These are phyloP conservation scores for Adiantum capillusveneris DNA, from an alignment of 75 land plant species.

Conservation along the genomic window DNA sequence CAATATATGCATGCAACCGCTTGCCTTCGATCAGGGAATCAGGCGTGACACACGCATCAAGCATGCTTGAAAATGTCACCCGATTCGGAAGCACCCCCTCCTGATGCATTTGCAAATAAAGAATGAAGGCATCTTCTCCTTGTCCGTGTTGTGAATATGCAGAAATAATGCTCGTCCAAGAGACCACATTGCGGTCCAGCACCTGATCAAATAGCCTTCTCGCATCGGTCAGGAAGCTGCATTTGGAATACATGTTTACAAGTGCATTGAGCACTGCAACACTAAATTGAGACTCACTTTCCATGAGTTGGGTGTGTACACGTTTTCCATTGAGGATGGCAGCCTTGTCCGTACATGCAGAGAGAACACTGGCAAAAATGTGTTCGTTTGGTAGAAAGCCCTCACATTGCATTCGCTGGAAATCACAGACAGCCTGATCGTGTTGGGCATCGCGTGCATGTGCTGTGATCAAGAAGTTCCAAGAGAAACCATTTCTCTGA, in stretches of 20 bases:
- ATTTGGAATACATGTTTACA: conserved; percentile 13
- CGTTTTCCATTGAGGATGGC: conserved; percentile 6
- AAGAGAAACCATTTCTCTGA: conserved; percentile 14
- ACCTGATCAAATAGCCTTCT: conserved; percentile 12
- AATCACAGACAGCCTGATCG: conserved; percentile 15
- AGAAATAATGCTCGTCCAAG: conserved; percentile 24
- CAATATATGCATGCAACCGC: background rate
- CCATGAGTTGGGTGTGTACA: conserved; percentile 7
- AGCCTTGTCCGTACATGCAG: conserved; percentile 10
- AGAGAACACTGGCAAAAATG: conserved; percentile 9
- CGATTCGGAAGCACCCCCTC: conserved; percentile 3
- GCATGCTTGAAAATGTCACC: conserved; percentile 8
- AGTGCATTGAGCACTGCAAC: conserved; percentile 14
- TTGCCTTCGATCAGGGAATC: conserved; percentile 6
- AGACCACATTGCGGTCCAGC: conserved; percentile 18
- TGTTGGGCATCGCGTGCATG: conserved; percentile 19
- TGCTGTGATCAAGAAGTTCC: conserved; percentile 33
- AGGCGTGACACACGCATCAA: conserved; percentile 3
- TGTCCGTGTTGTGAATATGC: conserved; percentile 11
- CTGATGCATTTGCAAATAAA: conserved; percentile 8
- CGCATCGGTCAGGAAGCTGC: conserved; percentile 7
- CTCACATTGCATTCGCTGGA: conserved; percentile 12
- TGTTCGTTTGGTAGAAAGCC: conserved; percentile 17
- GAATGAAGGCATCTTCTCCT: conserved; percentile 1
- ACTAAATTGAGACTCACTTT: conserved; percentile 4